Base-by-base conservation (phyloP, 2,329 filamentous ascomycete genomes). In the Phaeoacremonium minimum region DNA sequence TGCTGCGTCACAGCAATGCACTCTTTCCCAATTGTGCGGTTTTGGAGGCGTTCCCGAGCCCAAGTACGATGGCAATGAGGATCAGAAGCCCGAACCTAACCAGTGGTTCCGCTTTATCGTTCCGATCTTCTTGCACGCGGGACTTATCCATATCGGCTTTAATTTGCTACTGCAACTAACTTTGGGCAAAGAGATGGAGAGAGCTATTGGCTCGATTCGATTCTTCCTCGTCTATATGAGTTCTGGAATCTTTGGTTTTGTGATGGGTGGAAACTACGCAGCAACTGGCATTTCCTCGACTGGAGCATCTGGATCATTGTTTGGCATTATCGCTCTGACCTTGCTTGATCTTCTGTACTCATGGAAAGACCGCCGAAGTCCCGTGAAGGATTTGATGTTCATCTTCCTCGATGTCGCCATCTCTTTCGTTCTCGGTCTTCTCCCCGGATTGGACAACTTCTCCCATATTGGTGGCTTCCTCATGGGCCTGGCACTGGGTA, bases 51-150 rank as follows among this genome's bases (percentile, higher is more conserved):
- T 89, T 6, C 82, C 80, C 1, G 77, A 89, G 45, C 85, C 86
- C 7, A 54, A 68, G 3, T 73, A 79, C 48, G 71, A 82, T 15
- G 68, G 66, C 36, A 56, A 71, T 37, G 54, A 58, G 18, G 48
- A 66, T 37, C 68, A 75, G 50, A 64, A 45, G 8, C 72, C 83
- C 3, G 73, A 78, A 42, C 93, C 93, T 1, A 82, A 97, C 56
- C 93, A 98, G 60, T 98, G 93, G 93, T 98, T 78, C 64, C 85
- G 93, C 42, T 97, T 98, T 67, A 96, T 98, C 54, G 68, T 84
- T 2, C 91, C 93, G 28, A 96, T 98, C 43, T 98, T 98, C 66
- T 69, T 98, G 51, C 93, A 98, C 53, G 89, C 88, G 2, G 93
- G 93, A 12, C 65, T 98, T 38, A 83, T 98, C 44, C 93, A 98